Evolutionary conservation across 805 yeast species (phyloP), one percentile per base, ranked within the genome.

Genomic region (Hanseniaspora clermontiae): DNA sequence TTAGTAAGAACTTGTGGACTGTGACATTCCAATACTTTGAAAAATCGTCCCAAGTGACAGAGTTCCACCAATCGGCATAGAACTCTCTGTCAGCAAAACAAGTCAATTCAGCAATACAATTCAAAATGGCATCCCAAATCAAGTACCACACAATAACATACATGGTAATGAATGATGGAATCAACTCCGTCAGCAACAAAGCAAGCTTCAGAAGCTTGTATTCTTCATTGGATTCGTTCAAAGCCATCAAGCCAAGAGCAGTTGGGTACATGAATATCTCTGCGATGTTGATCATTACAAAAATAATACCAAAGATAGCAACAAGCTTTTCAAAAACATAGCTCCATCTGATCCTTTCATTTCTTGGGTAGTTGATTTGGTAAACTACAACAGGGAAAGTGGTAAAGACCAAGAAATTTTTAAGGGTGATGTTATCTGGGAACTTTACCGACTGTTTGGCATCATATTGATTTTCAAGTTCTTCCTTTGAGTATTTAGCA

Each of bases 51-150:
- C 97, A 93, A 43, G 87, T 84, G 19, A 84, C 80, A 59, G 95
- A 86, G 63, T 90, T 87, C 98, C 99, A 93, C 98, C 98, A 95
- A 46, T 88, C 86, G 3, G 95, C 91, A 66, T 95, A 93, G 68
- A 93, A 93, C 61, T 85, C 85, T 51, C 98, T 79, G 67, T 93
- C 97, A 5, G 87, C 96, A 70, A 83, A 95, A 53, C 76, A 65
- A 15, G 95, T 83, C 40, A 91, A 72, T 67, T 93, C 98, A 0
- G 96, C 97, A 62, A 95, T 78, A 27, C 85, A 84, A 65, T 90
- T 91, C 62, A 90, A 73, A 51, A 91, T 91, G 6, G 91, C 83
- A 64, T 93, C 97, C 98, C 98, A 95, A 60, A 95, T 93, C 59
- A 93, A 72, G 66, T 86, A 90, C 70, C 90, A 93, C 0, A 80